Evolutionary conservation across 2,329 filamentous ascomycete species (phyloP).

Genomic region (Diaporthe citrichinensis): DNA sequence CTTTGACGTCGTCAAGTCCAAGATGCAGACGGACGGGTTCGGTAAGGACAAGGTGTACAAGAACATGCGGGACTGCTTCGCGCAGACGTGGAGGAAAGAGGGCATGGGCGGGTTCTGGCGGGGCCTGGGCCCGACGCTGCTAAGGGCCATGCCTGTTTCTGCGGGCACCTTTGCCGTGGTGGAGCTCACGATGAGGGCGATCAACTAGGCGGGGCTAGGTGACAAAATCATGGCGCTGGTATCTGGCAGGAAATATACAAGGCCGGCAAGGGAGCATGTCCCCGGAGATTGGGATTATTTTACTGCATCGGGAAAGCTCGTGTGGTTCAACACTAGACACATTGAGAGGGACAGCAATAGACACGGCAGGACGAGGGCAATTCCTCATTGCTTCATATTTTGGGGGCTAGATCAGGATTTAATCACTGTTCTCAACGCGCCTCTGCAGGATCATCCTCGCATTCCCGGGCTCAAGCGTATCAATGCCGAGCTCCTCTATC

Average conservation of each 20-base stretch:
- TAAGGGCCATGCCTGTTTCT: slow-evolving; percentile 97
- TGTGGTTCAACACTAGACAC: slow-evolving; percentile 21
- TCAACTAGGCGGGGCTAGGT: slow-evolving; percentile 55
- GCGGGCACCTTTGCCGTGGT: slow-evolving; percentile 96
- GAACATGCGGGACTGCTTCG: slow-evolving; percentile 91
- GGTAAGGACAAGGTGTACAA: slow-evolving; percentile 77
- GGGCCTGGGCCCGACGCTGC: slow-evolving; percentile 88
- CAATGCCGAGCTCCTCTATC: slow-evolving; percentile 73
- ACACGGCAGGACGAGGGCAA: slow-evolving; percentile 9
- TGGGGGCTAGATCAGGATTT: slow-evolving; percentile 17
- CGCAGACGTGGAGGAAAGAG: slow-evolving; percentile 82
- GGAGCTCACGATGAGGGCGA: slow-evolving; percentile 75
- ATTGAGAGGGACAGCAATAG: slow-evolving; percentile 3
- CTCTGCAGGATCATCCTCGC: slow-evolving; percentile 77
- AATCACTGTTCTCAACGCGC: slow-evolving; percentile 74
- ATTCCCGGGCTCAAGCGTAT: slow-evolving; percentile 72
- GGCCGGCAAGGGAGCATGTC: background rate
- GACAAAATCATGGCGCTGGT: background rate
- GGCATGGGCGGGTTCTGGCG: slow-evolving; percentile 93
- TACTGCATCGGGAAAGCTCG: background rate
- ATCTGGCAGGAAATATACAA: background rate
- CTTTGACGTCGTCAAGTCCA: slow-evolving; percentile 98
- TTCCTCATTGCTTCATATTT: slow-evolving; percentile 9
- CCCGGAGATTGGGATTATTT: background rate
- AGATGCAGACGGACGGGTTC: slow-evolving; percentile 99